Evolutionary conservation across 352 stramenopile genomes (phyloP), one percentile per base, ranked within the genome.

Genomic region (Phytophthora niederhauseri): DNA sequence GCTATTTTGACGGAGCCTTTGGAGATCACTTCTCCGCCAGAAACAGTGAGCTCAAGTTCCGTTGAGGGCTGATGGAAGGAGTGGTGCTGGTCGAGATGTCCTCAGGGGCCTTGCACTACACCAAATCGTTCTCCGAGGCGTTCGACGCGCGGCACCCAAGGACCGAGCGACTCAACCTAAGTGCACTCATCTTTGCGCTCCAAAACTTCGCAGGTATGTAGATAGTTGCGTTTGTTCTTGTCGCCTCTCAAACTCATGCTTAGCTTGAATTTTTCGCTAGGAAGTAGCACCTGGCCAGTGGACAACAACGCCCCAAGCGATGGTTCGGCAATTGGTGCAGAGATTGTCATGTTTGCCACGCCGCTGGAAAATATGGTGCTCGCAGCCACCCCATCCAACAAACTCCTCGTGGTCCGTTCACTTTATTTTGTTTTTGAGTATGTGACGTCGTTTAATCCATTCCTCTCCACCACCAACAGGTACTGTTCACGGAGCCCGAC

Each of bases 121-220:
- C 80, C 26, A 76, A 71, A n/a, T 81, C 81, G 28, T 85, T 90
- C 68, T 76, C 76, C 0, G 52, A 72, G 24, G 30, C 60, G 8
- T 92, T 91, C 46, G 80, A 90, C 31, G 36, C 50, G 38, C 75
- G 71, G 8, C 70, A 92, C 55, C 78, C 78, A 30, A 78, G 78
- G 43, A 71, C 59, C 4, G 84, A 92, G 41, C 82, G 84, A 36
- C 74, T 92, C 51, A 92, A 92, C 51, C 75, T 92, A 41, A 73
- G 66, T 12, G 79, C 78, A 19, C 70, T 90, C 34, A 72, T 92
- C 50, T 92, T 92, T 56, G 84, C 84, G 50, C 66, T 92, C 17
- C 78, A 89, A 63, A 82, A 77, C 55, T 89, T 92, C 52, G 78
- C 84, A 43, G 72, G 73, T 84, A 24, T 12, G 30, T n/a, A 36